phyloP scores from a whole-genome alignment of 73 alveolate species.

The Breviolum minutum region DNA sequence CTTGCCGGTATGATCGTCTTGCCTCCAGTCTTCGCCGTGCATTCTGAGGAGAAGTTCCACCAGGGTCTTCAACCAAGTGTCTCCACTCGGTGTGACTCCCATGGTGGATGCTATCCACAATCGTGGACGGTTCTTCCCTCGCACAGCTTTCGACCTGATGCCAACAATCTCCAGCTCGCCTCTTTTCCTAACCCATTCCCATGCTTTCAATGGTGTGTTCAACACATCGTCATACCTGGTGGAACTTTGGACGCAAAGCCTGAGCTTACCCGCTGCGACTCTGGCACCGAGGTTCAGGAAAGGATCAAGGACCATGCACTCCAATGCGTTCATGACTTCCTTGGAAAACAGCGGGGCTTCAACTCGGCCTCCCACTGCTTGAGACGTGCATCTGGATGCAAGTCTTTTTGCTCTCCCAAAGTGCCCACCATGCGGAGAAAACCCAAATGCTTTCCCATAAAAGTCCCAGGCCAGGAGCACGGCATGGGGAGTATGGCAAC shows the following conservation, averaged over 20 bases:
- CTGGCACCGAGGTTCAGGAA: neutral
- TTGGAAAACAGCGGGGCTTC: neutral
- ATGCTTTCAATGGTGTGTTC: neutral
- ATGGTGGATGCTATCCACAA: slow-evolving; percentile 6
- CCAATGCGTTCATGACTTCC: neutral
- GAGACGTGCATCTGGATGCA: neutral
- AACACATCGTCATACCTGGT: neutral
- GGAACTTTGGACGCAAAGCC: slow-evolving; percentile 5
- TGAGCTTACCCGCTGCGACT: slow-evolving; percentile 22
- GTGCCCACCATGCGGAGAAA: neutral
- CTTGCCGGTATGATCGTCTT: slow-evolving; percentile 11
- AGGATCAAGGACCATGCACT: neutral
- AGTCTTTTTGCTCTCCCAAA: slow-evolving; percentile 5
- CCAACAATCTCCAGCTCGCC: neutral
- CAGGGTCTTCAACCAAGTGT: neutral
- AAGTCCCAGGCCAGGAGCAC: slow-evolving; percentile 5
- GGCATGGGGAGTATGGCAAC: neutral
- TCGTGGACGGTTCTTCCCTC: neutral
- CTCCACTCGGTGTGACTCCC: neutral
- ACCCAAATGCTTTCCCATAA: slow-evolving; percentile 16
- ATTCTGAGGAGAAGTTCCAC: neutral
- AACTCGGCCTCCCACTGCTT: neutral
- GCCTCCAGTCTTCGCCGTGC: neutral
- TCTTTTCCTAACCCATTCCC: neutral
- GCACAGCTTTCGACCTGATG: neutral